Percentiles rank a stretch among this genome's conserved stretches.
phyloP scores from a whole-genome alignment of 2,329 filamentous ascomycete genomes.

The Acarospora socialis region DNA sequence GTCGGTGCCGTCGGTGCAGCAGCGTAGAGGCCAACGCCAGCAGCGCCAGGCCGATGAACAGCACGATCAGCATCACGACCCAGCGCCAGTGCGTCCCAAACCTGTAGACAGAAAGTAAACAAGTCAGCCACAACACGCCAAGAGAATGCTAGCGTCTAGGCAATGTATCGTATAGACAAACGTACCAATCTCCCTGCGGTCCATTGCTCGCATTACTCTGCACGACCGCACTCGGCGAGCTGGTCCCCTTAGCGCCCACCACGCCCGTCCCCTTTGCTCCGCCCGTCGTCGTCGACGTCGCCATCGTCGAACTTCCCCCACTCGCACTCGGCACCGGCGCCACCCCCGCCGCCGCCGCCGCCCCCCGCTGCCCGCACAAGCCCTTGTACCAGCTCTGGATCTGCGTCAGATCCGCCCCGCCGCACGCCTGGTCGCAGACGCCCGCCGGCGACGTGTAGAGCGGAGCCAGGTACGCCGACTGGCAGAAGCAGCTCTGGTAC shows the following conservation, averaged over 20 bases:
- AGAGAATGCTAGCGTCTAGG: too few relatives aligned
- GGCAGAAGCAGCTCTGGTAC: conserved; percentile 63
- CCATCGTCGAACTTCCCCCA: conserved; percentile 5
- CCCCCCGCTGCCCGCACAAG: conserved; percentile 38
- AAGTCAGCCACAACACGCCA: too few relatives aligned
- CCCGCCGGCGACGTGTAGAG: conserved; percentile 43
- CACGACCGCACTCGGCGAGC: too few relatives aligned
- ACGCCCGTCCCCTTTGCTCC: conserved; percentile 6
- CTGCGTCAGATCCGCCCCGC: conserved; percentile 36
- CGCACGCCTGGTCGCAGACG: conserved; percentile 49
- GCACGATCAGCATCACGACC: conserved; percentile 66
- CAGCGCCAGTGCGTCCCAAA: conserved; percentile 58
- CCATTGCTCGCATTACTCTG: conserved; percentile 10
- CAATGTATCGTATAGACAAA: not conserved
- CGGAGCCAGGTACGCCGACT: conserved; percentile 41
- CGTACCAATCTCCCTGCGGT: conserved; percentile 32
- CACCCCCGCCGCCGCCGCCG: not conserved
- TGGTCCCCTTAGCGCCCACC: not conserved
- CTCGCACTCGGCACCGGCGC: conserved; percentile 1
- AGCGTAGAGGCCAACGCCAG: conserved; percentile 55
- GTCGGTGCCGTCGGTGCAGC: conserved; percentile 59
- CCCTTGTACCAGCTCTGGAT: conserved; percentile 58
- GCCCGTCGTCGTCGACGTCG: conserved; percentile 16
- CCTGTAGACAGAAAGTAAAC: conserved; percentile 32
- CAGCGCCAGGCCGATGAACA: conserved; percentile 52